A percentile compares a stretch with the other conserved stretches of the same genome.
Evolutionary conservation across 345 rosid species (phyloP).

Genomic region (Balakata baccata): DNA sequence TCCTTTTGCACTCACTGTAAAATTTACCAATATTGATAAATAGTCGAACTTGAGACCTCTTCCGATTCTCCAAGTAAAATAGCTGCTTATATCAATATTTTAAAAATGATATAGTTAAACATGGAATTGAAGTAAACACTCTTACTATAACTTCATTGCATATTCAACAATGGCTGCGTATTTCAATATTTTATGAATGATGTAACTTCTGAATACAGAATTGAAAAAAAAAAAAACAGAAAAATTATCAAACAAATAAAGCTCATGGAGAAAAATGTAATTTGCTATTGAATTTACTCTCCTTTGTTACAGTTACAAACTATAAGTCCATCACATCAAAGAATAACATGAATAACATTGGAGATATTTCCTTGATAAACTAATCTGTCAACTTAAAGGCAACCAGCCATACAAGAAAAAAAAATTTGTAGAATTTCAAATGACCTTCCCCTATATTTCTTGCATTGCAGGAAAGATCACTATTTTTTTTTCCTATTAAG

Average conservation of each 20-base stretch:
- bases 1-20: no score
- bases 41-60: no score
- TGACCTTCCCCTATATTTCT: neutral
- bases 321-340: neutral
- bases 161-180: no score
- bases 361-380: neutral
- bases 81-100: no score
- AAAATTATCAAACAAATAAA: neutral
- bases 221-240: neutral
- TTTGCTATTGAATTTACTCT: neutral
- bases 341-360: constrained; percentile 9
- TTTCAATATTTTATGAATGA: no score
- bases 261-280: neutral
- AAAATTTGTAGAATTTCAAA: neutral
- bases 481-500: neutral
- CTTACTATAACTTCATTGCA: no score
- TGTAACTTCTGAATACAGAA: no score
- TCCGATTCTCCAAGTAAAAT: no score
- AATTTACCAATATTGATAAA: no score
- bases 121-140: no score
- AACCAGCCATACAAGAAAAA: constrained; percentile 6
- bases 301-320: neutral
- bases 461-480: neutral
- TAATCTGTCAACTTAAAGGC: neutral
- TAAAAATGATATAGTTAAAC: no score